Base-by-base conservation (phyloP, 225 moss, liverwort and hornwort genomes). In the Thuidium tamariscinum region DNA sequence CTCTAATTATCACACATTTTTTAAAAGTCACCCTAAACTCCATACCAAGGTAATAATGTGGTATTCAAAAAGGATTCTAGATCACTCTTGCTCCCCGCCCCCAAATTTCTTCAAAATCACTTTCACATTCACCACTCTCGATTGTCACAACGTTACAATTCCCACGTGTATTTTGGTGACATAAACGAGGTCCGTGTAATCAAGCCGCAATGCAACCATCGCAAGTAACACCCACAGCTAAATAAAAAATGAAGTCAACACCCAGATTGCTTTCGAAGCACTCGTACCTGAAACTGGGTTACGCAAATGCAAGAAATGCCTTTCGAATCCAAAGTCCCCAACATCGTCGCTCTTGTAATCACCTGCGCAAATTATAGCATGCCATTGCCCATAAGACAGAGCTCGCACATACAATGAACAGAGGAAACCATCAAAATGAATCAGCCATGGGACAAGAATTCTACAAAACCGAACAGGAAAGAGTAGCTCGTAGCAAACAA, bases 281-380 rank as follows among this genome's bases (percentile, higher is more conserved):
- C 63, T 36, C 63, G 32, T 80, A 86, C 91, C 91, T 75, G 91
- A 84, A 81, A 91, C 91, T 7, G 91, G 91, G 64, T 91, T 88
- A n/a, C 88, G 86, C 76, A 91, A 66, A 84, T 91, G 91, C 75
- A 91, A 81, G 81, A 91, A 91, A 60, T 54, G 88, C 29, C 75
- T 64, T 74, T 84, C 75, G 46, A 88, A 72, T 75, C 83, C 80
- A 41, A 84, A 65, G 77, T 68, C 65, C 81, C 61, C 64, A 20
- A 8, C 85, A 46, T 29, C 30, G 44, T 17, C 72, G 46, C 74
- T 70, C 73, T 57, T 80, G 63, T 77, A 83, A 81, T 88, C 84
- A 61, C 88, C 91, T 91, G 88, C 68, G 30, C 16, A 46, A 51
- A 44, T 64, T 48, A 67, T 81, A 82, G 63, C 27, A 69, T 18